Evolutionary conservation across 1,284 basidiomycete species (phyloP).

Genomic region (Chalciporus piperatoides): DNA sequence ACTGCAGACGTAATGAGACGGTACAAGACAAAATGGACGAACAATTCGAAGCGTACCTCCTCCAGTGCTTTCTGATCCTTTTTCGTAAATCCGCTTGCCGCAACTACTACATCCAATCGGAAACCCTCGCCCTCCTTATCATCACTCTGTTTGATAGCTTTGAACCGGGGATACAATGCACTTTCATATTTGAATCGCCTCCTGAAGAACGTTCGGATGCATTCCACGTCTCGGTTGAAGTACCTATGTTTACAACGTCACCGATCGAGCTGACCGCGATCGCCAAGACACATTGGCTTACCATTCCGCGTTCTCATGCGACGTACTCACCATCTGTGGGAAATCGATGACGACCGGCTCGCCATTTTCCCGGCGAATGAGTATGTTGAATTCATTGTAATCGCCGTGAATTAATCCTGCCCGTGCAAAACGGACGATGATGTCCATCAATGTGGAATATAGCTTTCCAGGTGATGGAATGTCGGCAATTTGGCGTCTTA

Average conservation of each 20-base stretch:
- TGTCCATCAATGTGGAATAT: constrained; percentile 91
- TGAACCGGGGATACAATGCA: constrained; percentile 81
- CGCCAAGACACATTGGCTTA: constrained; percentile 39
- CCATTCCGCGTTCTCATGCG: constrained; percentile 97
- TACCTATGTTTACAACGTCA: constrained; percentile 59
- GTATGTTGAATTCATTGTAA: constrained; percentile 99
- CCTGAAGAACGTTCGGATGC: constrained; percentile 92
- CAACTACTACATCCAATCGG: constrained; percentile 82
- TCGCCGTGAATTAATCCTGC: constrained; percentile 97
- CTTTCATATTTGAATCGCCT: constrained; percentile 94
- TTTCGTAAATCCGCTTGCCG: constrained; percentile 87
- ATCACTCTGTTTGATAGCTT: constrained; percentile 52
- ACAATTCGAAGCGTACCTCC: constrained; percentile 53
- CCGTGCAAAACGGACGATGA: constrained; percentile 92
- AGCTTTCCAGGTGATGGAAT: constrained; percentile 84
- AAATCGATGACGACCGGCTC: constrained; percentile 97
- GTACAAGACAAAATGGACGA: constrained; percentile 13
- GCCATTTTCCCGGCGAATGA: constrained; percentile 78
- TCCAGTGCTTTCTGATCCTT: constrained; percentile 80
- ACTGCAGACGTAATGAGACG: constrained; percentile 40
- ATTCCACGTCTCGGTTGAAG: constrained; percentile 97
- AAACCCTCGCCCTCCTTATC: constrained; percentile 49
- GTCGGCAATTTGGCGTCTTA: constrained; percentile 83
- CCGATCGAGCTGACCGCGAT: constrained; percentile 16
- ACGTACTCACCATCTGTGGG: constrained; percentile 98